phyloP scores from a whole-genome alignment of 2,329 filamentous ascomycete genomes.

The Hypoxylon sp. region DNA sequence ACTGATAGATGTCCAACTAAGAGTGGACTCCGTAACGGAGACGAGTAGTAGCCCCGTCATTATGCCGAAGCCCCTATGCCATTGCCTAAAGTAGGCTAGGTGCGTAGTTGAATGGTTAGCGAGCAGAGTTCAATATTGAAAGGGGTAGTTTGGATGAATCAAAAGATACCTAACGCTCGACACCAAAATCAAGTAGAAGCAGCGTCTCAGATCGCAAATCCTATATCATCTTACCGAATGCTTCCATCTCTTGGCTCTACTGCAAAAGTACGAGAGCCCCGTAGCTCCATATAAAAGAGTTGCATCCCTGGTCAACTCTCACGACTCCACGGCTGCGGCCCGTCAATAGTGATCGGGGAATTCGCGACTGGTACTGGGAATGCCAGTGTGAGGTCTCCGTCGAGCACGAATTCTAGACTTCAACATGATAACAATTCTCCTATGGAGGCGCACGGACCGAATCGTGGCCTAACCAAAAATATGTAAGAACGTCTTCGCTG shows the following conservation, averaged over 20 bases:
- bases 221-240: constrained; percentile 1
- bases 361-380: constrained; percentile 11
- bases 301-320: constrained; percentile 5
- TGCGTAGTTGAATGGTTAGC: neutral
- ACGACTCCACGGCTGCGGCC: constrained; percentile 1
- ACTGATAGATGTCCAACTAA: constrained; percentile 17
- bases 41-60: constrained; percentile 1
- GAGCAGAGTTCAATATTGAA: constrained; percentile 1
- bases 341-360: constrained; percentile 8
- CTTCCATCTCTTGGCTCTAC: neutral
- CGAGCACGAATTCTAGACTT: constrained; percentile 4
- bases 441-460: constrained; percentile 24
- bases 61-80: constrained; percentile 5
- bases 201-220: constrained; percentile 20
- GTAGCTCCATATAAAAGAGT: neutral
- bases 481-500: constrained; percentile 17
- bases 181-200: constrained; percentile 4
- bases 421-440: constrained; percentile 7
- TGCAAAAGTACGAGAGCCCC: neutral
- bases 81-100: neutral
- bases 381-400: constrained; percentile 9
- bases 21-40: constrained; percentile 4
- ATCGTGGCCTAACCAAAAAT: constrained; percentile 4
- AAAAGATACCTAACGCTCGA: constrained; percentile 5
- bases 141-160: neutral